A percentile compares a stretch with the other conserved stretches of the same genome.
Conservation (phyloP, 2,329 filamentous ascomycete species). For the Diaporthe ampelina region DNA sequence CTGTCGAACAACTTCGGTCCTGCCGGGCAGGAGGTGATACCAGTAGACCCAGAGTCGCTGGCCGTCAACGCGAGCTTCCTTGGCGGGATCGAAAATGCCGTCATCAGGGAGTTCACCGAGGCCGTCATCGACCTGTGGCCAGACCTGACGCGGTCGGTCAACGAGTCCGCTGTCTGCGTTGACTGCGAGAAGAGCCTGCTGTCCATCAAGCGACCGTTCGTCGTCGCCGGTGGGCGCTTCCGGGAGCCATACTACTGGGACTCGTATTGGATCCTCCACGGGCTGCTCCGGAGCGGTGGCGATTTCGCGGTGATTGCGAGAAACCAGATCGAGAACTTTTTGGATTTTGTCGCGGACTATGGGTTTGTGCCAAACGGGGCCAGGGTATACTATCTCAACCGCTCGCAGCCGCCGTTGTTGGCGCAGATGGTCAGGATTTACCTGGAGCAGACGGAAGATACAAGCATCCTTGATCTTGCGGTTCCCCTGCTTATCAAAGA, state of each 20-base stretch:
- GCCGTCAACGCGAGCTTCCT: slow-evolving; percentile 71
- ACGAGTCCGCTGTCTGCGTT: slow-evolving; percentile 65
- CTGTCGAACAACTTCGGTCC: slow-evolving; percentile 73
- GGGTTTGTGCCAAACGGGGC: slow-evolving; percentile 79
- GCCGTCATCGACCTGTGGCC: slow-evolving; percentile 80
- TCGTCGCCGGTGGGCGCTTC: slow-evolving; percentile 80
- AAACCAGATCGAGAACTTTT: slow-evolving; percentile 79
- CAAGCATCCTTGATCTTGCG: slow-evolving; percentile 70
- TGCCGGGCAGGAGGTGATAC: slow-evolving; percentile 73
- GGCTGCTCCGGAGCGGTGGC: slow-evolving; percentile 74
- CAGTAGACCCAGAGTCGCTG: slow-evolving; percentile 65
- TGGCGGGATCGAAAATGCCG: slow-evolving; percentile 67
- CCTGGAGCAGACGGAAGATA: slow-evolving; percentile 75
- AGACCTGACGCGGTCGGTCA: slow-evolving; percentile 73
- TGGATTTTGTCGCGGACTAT: slow-evolving; percentile 74
- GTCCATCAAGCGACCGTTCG: slow-evolving; percentile 75
- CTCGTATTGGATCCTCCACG: slow-evolving; percentile 77
- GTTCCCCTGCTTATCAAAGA: slow-evolving; percentile 74
- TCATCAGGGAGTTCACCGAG: slow-evolving; percentile 70
- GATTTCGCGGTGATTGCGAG: slow-evolving; percentile 73
- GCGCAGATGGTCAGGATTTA: slow-evolving; percentile 77
- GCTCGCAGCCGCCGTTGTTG: slow-evolving; percentile 76
- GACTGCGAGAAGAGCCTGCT: slow-evolving; percentile 76
- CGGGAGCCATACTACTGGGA: slow-evolving; percentile 81
- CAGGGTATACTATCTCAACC: slow-evolving; percentile 76